Evolutionary conservation across 2,329 filamentous ascomycete genomes (phyloP).

Genomic region (Coleophoma eucalyptorum): DNA sequence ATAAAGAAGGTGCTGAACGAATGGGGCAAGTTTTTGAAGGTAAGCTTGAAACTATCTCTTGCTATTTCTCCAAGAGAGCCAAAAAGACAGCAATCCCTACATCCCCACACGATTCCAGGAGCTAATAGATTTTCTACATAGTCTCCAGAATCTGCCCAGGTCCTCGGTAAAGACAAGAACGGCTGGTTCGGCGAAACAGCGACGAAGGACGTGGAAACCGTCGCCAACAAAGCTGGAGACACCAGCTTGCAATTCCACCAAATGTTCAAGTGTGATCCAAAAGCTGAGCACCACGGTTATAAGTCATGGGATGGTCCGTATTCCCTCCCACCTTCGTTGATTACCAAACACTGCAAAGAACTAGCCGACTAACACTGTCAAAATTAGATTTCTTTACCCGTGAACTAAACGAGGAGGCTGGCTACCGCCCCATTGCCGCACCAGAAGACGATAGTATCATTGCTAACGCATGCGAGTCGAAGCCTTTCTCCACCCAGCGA

Average conservation of each 20-base stretch:
- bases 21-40: slow-evolving; percentile 52
- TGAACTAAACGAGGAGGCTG: slow-evolving; percentile 30
- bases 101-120: no score
- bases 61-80: not conserved
- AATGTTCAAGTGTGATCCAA: slow-evolving; percentile 57
- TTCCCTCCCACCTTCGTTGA: slow-evolving; percentile 5
- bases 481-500: slow-evolving; percentile 47
- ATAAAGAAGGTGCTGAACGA: slow-evolving; percentile 51
- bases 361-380: slow-evolving; percentile 11
- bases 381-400: slow-evolving; percentile 59
- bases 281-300: slow-evolving; percentile 52
- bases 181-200: slow-evolving; percentile 55
- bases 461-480: slow-evolving; percentile 62
- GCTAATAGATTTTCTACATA: slow-evolving; percentile 10
- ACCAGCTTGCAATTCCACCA: slow-evolving; percentile 25
- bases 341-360: slow-evolving; percentile 1
- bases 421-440: slow-evolving; percentile 52
- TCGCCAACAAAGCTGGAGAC: slow-evolving; percentile 23
- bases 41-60: slow-evolving; percentile 15
- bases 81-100: no score
- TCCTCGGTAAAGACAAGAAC: slow-evolving; percentile 36
- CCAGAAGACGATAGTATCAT: slow-evolving; percentile 52
- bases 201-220: slow-evolving; percentile 34
- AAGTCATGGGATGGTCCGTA: slow-evolving; percentile 59
- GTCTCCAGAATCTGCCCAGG: slow-evolving; percentile 50